These are phyloP conservation scores for Centella asiatica DNA, from an alignment of 129 eudicot species.

Conservation along the genomic window DNA sequence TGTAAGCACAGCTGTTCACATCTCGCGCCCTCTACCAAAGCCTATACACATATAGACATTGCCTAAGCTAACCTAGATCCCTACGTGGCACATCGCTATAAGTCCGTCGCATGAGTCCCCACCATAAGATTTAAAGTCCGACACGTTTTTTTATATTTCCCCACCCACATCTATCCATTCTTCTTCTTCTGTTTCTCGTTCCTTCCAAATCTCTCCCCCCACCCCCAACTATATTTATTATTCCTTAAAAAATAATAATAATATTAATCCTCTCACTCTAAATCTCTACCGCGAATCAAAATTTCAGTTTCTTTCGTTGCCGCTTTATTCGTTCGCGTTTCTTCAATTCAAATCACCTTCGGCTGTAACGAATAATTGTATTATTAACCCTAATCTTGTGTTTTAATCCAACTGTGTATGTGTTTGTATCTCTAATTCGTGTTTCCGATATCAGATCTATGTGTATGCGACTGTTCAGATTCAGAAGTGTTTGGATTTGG, in stretches of 20 bases:
- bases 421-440: too few species aligned
- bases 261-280: not conserved
- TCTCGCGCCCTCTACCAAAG: too few species aligned
- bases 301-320: conserved; percentile 59
- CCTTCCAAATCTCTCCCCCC: conserved; percentile 31
- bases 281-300: conserved; percentile 39
- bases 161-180: conserved; percentile 19
- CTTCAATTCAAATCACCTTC: conserved; percentile 4
- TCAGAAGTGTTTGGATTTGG: conserved; percentile 14
- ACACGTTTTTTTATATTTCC: not conserved
- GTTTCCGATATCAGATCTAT: conserved; percentile 14
- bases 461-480: conserved; percentile 6
- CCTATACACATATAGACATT: too few species aligned
- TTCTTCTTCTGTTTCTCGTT: conserved; percentile 24
- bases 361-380: not conserved
- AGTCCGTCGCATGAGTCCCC: conserved; percentile 19
- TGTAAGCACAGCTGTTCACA: too few species aligned
- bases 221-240: not conserved
- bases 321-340: conserved; percentile 36
- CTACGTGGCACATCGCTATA: conserved; percentile 23
- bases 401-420: not conserved
- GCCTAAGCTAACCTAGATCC: not conserved
- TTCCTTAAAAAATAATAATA: too few species aligned
- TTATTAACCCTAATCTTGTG: conserved; percentile 34
- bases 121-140: conserved; percentile 15